Base-by-base conservation (phyloP, 192 early-diverging fungal species). In the Chytriomyces confervae region DNA sequence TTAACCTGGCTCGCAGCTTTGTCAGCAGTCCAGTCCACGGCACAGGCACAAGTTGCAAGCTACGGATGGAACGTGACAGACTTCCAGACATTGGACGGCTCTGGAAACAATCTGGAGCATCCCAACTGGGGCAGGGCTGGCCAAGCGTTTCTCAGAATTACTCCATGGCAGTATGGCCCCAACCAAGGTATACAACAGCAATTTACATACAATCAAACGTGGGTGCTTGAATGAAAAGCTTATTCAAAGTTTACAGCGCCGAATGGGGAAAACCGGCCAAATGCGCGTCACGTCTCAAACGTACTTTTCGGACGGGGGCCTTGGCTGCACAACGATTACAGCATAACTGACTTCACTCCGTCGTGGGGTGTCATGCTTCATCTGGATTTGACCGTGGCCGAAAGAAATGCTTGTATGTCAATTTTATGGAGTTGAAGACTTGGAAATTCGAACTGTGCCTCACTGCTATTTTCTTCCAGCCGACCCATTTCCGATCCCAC, bases 301-400 rank as follows among this genome's bases (percentile, higher is more conserved):
- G 36, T 61, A 13, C 68, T 72, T n/a, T 78, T 78, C 47, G 66
- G 27, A 18, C 50, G 24, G 9, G 46, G 27, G 43, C 77, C 77
- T 18, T 53, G 20, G 16, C 23, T 57, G 6, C 64, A 61, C 1
- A 78, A 70, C 61, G 16, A 51, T 10, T 20, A 62, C 11, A 24
- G 64, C 45, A 60, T 78, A 16, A 60, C 77, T 2, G 77, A 78
- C 23, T 78, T 78, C 48, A 23, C 57, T 16, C 67, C 67, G 23
- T 23, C 50, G 6, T 83, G 77, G 78, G 73, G 79, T n/a, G 60
- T 86, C 46, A 70, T 78, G 51, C 84, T 82, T 36, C 79, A 85
- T 69, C 66, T 80, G 13, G 81, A 79, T 24, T 44, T 80, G n/a
- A 79, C 71, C 36, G 68, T 51, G 2, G 66, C 76, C 2, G 27